Conservation (phyloP, 2,329 filamentous ascomycete species). For the Chrysoporthe deuterocubensis region DNA sequence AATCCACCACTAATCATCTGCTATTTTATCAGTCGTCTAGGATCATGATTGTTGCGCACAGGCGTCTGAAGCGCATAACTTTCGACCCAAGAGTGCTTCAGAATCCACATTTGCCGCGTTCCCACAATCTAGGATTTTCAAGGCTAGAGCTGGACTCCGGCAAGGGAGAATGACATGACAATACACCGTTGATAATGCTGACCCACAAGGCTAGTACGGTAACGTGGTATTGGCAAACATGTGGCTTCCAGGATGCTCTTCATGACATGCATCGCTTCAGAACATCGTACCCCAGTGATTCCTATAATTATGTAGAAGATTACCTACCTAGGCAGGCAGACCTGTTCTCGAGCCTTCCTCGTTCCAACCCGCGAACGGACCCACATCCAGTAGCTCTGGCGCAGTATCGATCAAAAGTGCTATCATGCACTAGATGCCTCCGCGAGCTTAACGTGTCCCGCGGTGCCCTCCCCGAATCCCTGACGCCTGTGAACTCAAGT, state of each 20-base stretch:
- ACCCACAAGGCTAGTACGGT: background rate
- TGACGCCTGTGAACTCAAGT: background rate
- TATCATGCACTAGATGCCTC: too few relatives aligned
- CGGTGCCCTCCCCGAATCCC: too few relatives aligned
- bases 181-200: too few relatives aligned
- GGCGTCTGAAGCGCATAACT: background rate
- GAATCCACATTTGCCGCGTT: background rate
- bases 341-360: too few relatives aligned
- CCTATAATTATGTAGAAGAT: background rate
- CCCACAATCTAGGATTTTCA: background rate
- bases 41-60: background rate
- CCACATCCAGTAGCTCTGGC: too few relatives aligned
- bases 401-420: too few relatives aligned
- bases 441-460: too few relatives aligned
- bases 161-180: background rate
- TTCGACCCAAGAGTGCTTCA: background rate
- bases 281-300: background rate
- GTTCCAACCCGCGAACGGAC: too few relatives aligned
- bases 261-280: background rate
- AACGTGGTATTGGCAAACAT: background rate
- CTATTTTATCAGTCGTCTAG: background rate
- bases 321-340: too few relatives aligned
- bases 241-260: background rate
- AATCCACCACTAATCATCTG: background rate
- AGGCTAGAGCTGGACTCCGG: background rate